Base-by-base conservation (phyloP, 139 green algal species). In the Chlorella sp. region DNA sequence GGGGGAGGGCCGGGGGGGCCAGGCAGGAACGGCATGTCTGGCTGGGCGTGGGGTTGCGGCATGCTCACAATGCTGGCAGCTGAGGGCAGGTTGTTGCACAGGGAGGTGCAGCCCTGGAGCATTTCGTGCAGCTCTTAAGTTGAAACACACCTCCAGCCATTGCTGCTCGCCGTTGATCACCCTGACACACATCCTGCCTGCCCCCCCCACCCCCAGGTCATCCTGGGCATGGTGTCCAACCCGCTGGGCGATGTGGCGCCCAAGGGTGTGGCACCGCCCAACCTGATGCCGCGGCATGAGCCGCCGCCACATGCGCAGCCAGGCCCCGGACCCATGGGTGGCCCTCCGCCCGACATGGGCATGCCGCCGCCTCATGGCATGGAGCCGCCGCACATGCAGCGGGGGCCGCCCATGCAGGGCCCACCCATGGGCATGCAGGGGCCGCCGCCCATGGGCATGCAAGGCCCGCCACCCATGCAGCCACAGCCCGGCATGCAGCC, bases 191-290 rank as follows among this genome's bases (percentile, higher is more conserved):
- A 21, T 47, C 28, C 47, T 18, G n/a, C n/a, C 13, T 13, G 28
- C 28, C 47, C 30, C n/a, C 2, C 73, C n/a, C 32, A 18, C n/a
- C n/a, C 90, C 41, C 94, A 98, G 91, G 89, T 99, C 60, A 93
- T 97, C 80, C 85, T 99, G 68, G 96, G 94, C 36, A 93, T 96
- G 92, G 88, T 97, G 34, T 68, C 83, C 32, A 89, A 89, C 68
- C 86, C 89, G 0, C 62, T 88, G 55, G 87, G 87, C 0, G 83
- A 88, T 56, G 67, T 85, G 26, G 65, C 85, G 26, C 75, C 85
- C 56, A 90, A 81, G 65, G 81, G 81, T 39, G 28, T 75, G 1
- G 83, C 82, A 7, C 83, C 81, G 13, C 63, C 64, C 25, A 83
- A 78, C 41, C 72, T 68, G 16, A 70, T 86, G 63, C 80, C 81